Evolutionary conservation across 441 rosid species (phyloP).

Genomic region (Gossypium lobatum): DNA sequence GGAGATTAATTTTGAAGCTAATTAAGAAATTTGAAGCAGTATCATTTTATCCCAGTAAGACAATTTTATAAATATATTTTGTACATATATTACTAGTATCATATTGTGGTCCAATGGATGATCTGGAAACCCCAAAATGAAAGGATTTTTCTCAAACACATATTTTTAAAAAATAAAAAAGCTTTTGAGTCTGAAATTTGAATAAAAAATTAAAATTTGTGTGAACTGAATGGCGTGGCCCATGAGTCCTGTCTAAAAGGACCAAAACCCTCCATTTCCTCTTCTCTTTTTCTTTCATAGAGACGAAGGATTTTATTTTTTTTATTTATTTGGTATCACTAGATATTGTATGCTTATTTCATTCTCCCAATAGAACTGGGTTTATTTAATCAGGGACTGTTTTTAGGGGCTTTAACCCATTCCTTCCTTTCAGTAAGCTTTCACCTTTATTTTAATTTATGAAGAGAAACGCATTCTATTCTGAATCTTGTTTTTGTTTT

Average conservation of each 20-base stretch:
- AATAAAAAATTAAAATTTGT: too few relatives aligned
- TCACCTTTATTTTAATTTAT: background rate
- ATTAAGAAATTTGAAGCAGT: background rate
- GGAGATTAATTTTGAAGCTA: background rate
- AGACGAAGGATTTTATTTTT: background rate
- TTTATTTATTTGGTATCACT: too few relatives aligned
- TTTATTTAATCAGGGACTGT: too few relatives aligned
- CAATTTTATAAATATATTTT: background rate
- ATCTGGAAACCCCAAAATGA: too few relatives aligned
- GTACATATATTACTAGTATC: background rate
- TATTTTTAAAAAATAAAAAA: too few relatives aligned
- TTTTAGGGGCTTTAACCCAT: background rate
- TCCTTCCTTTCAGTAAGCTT: background rate
- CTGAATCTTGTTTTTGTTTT: constrained; percentile 15
- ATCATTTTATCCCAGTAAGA: background rate
- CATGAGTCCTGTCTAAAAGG: too few relatives aligned
- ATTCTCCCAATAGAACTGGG: background rate
- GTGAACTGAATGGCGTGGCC: background rate
- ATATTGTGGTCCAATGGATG: background rate
- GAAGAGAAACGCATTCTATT: background rate
- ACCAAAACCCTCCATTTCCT: background rate
- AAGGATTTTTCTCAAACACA: too few relatives aligned
- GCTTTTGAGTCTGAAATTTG: too few relatives aligned
- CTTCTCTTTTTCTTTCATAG: background rate
- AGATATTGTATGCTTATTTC: too few relatives aligned